These are phyloP conservation scores for Crithidia thermophila DNA, from an alignment of 208 protist species.

Conservation along the genomic window DNA sequence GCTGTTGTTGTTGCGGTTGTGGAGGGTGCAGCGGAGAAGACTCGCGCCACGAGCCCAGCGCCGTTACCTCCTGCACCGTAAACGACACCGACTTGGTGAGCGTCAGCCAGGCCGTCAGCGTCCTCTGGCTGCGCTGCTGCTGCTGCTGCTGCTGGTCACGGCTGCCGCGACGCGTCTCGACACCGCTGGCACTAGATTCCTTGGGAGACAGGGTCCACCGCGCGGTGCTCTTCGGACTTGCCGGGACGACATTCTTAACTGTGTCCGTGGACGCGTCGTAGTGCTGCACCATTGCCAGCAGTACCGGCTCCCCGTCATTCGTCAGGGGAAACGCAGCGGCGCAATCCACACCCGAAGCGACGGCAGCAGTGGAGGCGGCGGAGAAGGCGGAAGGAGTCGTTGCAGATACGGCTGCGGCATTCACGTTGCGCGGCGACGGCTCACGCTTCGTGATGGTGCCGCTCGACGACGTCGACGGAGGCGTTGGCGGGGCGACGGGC, in stretches of 20 bases:
- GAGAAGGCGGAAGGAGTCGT: too few relatives aligned
- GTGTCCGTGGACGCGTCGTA: constrained; percentile 7
- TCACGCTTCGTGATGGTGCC: too few relatives aligned
- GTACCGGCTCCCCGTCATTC: constrained; percentile 9
- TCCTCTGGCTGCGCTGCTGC: not conserved
- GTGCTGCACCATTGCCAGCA: constrained; percentile 23
- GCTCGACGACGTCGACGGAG: not conserved
- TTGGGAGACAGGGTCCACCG: not conserved
- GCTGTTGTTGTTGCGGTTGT: too few relatives aligned
- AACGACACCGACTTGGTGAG: not conserved
- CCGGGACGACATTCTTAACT: not conserved
- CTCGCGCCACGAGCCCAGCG: constrained; percentile 5
- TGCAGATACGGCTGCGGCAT: too few relatives aligned
- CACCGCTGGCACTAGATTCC: not conserved
- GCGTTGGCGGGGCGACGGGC: not conserved
- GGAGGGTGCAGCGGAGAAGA: not conserved
- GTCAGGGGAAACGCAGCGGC: too few relatives aligned
- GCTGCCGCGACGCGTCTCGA: too few relatives aligned
- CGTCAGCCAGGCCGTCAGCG: constrained; percentile 21
- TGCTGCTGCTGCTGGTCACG: not conserved
- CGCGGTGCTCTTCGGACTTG: not conserved
- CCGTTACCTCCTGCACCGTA: constrained; percentile 22
- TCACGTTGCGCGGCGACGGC: too few relatives aligned
- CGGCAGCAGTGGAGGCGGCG: not conserved
- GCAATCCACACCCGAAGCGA: not conserved